Evolutionary conservation across 2,329 filamentous ascomycete genomes (phyloP), one percentile per base, ranked within the genome.

Genomic region (Neofusicoccum parvum): DNA sequence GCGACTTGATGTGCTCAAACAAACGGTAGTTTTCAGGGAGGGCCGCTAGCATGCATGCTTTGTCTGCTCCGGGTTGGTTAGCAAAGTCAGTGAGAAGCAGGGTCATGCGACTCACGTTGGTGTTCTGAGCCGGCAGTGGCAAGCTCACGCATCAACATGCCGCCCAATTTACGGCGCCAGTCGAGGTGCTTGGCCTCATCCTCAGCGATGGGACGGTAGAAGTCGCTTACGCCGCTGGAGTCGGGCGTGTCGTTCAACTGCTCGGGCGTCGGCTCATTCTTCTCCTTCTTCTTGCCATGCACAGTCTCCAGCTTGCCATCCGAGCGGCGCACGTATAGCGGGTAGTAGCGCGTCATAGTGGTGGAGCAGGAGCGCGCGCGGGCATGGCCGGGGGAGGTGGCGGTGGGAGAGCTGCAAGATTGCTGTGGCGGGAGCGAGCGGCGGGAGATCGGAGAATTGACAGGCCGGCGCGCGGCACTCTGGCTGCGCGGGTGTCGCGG

Each of bases 1-100:
- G 82, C 67, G 83, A 85, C 71, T 85, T 85, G 70, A 86, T 80
- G 69, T 87, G 85, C 70, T 87, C 85, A 74, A 82, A 88, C 14
- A 88, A 79, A 15, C 80, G 78, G 70, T 87, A 88, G 70, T 83
- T 81, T 62, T 86, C 82, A 0, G 86, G 86, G 20, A 88, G 76
- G 34, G 82, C 76, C 64, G 79, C 81, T 5, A 88, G 79, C 20
- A 87, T 83, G 72, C 81, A 85, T 45, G 76, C 77, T 17, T 68
- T 78, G 75, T 62, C 59, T 66, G 46, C 50, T 34, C 9, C 37
- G 14, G 14, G 14, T 15, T 12, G 23, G 51, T 65, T 14, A 65
- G 50, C 41, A n/a, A n/a, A 37, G 37, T 9, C 27, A n/a, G 45
- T 23, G 10, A n/a, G 39, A 34, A 6, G 53, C 17, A 12, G 3